Percentiles rank a stretch among this genome's conserved stretches.
These are phyloP conservation scores for Eucalyptus curtisii DNA, from an alignment of 345 rosid genomes.

Conservation along the genomic window DNA sequence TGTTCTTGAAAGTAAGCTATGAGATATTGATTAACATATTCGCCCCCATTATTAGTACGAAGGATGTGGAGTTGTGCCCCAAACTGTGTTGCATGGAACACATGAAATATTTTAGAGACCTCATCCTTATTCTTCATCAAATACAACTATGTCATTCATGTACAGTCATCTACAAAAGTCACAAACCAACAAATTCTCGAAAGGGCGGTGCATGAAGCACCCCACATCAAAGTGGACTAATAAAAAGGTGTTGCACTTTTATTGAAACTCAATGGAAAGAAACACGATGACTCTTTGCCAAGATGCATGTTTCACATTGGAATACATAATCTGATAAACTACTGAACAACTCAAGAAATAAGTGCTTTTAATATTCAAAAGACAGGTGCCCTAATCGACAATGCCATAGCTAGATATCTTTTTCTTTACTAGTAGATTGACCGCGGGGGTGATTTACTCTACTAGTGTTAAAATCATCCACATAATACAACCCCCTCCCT, in stretches of 20 bases:
- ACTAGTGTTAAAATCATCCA: not conserved
- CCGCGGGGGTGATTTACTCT: accelerated
- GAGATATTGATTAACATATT: not conserved
- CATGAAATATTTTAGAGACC: not conserved
- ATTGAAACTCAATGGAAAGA: not conserved
- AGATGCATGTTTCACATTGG: not conserved
- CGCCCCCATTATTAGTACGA: not conserved
- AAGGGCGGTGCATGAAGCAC: not conserved
- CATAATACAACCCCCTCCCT: not conserved
- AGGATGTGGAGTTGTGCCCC: not conserved
- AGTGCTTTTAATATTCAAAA: not conserved
- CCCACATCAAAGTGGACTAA: not conserved
- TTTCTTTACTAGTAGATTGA: not conserved
- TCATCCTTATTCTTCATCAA: not conserved
- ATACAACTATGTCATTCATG: not conserved
- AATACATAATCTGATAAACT: not conserved
- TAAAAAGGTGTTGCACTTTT: not conserved
- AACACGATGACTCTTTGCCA: not conserved
- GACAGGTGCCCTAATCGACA: not conserved
- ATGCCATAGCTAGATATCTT: not conserved
- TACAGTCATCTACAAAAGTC: not conserved
- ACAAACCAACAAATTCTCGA: not conserved
- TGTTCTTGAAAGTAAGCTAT: not conserved
- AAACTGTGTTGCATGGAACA: not conserved
- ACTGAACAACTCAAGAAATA: not conserved